Conservation (phyloP, 129 eudicot genomes). For the Centrapalus pauciflorus region DNA sequence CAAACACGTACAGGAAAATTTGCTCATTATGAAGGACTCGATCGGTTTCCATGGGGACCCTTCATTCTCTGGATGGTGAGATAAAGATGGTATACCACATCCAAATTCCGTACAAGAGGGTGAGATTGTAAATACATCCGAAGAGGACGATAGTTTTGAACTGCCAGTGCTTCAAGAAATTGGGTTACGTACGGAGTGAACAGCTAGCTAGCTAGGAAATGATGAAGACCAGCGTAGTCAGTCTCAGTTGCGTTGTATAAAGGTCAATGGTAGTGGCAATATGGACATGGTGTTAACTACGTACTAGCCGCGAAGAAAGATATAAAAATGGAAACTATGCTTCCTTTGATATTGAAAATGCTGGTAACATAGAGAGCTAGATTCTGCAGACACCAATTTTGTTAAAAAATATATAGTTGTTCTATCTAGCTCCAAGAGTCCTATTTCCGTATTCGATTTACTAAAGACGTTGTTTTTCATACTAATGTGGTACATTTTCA, state of each 20-base stretch:
- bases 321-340: conserved; percentile 26
- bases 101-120: conserved; percentile 14
- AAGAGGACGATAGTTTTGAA: conserved; percentile 38
- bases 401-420: conserved; percentile 12
- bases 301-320: conserved; percentile 30
- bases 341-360: conserved; percentile 64
- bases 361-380: conserved; percentile 8
- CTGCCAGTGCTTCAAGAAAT: conserved; percentile 40
- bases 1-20: conserved; percentile 10
- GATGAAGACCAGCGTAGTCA: conserved; percentile 7
- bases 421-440: conserved; percentile 17
- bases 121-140: conserved; percentile 15
- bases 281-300: conserved; percentile 17
- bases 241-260: conserved; percentile 10
- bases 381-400: conserved; percentile 13
- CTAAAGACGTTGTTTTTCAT: conserved; percentile 74
- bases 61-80: conserved; percentile 65
- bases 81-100: conserved; percentile 29
- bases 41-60: conserved; percentile 43
- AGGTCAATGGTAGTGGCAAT: conserved; percentile 22
- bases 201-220: neutral
- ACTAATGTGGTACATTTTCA: conserved; percentile 84
- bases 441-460: conserved; percentile 53
- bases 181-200: conserved; percentile 14
- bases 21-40: conserved; percentile 15